These are phyloP conservation scores for Aspergillus sclerotialis DNA, from an alignment of 2,329 filamentous ascomycete genomes.

Conservation along the genomic window DNA sequence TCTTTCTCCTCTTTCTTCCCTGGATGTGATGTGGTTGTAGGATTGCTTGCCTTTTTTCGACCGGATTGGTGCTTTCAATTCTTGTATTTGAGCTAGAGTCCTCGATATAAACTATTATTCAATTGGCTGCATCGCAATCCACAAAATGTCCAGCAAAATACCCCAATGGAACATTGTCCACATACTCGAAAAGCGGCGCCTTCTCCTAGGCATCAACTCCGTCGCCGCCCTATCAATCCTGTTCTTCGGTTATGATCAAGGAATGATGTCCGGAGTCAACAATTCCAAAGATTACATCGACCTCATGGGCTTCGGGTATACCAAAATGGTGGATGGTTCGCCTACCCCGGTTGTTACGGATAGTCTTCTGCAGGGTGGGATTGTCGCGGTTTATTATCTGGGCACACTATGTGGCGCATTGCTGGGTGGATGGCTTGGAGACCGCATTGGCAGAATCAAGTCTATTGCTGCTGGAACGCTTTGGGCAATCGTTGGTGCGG, in stretches of 20 bases:
- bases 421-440: conserved; percentile 57
- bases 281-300: conserved; percentile 58
- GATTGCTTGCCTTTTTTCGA: neutral
- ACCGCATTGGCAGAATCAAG: conserved; percentile 55
- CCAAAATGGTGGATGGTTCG: conserved; percentile 39
- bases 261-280: conserved; percentile 58
- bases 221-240: conserved; percentile 60
- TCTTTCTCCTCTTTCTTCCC: too few relatives aligned
- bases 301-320: conserved; percentile 59
- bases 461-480: conserved; percentile 55
- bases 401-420: conserved; percentile 59
- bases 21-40: neutral
- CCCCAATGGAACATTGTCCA: conserved; percentile 45
- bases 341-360: conserved; percentile 50
- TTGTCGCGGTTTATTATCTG: conserved; percentile 53
- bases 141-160: conserved; percentile 34
- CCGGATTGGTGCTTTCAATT: neutral
- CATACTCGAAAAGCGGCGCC: conserved; percentile 47
- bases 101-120: too few relatives aligned
- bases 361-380: conserved; percentile 56
- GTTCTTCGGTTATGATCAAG: conserved; percentile 57
- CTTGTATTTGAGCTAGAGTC: too few relatives aligned
- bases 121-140: too few relatives aligned
- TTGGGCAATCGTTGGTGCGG: conserved; percentile 56
- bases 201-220: conserved; percentile 57